Conservation (phyloP, 352 stramenopile genomes). For the Globisporangium spiculum region DNA sequence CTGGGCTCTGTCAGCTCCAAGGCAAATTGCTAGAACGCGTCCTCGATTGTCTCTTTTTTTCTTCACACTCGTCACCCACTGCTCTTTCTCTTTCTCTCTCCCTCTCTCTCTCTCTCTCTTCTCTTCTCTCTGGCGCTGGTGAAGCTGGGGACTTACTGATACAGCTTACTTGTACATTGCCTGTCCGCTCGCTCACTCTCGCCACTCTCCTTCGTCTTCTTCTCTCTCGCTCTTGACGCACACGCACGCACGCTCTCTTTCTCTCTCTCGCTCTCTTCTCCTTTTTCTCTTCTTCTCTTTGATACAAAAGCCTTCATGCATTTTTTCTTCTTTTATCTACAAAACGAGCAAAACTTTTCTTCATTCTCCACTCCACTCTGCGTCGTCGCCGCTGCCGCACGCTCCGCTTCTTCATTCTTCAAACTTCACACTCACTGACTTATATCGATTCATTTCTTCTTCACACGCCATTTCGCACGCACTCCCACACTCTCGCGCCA, state of each 20-base stretch:
- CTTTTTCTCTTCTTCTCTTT: conserved; percentile 33
- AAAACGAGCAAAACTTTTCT: conserved; percentile 58
- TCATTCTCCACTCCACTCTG: conserved; percentile 9
- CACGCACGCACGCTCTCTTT: background rate
- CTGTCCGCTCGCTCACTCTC: conserved; percentile 26
- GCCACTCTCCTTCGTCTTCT: conserved; percentile 19
- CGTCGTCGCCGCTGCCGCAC: conserved; percentile 8
- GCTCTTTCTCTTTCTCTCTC: conserved; percentile 8
- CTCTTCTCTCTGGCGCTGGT: conserved; percentile 18
- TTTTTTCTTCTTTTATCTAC: conserved; percentile 62
- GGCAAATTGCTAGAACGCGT: background rate
- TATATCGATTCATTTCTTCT: conserved; percentile 21
- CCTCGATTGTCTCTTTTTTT: conserved; percentile 4
- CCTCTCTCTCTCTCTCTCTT: conserved; percentile 11
- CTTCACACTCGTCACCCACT: background rate
- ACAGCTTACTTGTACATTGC: conserved; percentile 61
- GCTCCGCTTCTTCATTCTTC: conserved; percentile 23
- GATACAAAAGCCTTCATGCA: conserved; percentile 55
- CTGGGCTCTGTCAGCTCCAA: background rate
- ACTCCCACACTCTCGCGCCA: conserved; percentile 8
- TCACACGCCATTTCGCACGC: conserved; percentile 1
- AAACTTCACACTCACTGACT: conserved; percentile 10
- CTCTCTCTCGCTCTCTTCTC: background rate
- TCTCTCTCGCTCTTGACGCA: conserved; percentile 16
- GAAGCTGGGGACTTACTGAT: conserved; percentile 53